Evolutionary conservation across 2,329 filamentous ascomycete species (phyloP).

Genomic region (Neophaeococcomyces mojaviensis): DNA sequence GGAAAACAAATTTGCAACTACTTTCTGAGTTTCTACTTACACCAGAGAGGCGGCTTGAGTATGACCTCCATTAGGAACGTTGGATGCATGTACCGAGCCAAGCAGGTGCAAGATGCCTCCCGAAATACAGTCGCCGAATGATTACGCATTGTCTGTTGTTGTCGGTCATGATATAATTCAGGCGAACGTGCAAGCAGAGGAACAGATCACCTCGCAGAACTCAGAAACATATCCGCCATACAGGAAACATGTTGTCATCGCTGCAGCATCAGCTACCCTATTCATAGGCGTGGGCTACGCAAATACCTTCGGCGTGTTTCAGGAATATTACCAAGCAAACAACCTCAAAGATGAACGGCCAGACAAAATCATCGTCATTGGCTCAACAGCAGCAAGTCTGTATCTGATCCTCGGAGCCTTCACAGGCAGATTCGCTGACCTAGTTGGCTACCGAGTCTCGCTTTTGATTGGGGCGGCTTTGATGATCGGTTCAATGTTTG

Average conservation of each 20-base stretch:
- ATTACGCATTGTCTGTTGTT: too few relatives aligned
- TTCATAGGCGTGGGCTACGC: neutral
- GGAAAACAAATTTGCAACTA: too few relatives aligned
- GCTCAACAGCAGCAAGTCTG: neutral
- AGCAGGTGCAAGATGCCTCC: too few relatives aligned
- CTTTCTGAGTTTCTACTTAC: too few relatives aligned
- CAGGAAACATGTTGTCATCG: neutral
- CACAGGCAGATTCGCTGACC: neutral
- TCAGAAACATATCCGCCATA: too few relatives aligned
- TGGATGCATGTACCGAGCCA: too few relatives aligned
- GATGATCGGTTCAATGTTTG: neutral
- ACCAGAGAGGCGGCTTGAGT: too few relatives aligned
- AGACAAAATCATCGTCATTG: neutral
- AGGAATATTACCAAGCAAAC: neutral
- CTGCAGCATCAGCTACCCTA: neutral
- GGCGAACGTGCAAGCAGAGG: too few relatives aligned
- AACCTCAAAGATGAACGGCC: neutral
- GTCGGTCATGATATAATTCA: too few relatives aligned
- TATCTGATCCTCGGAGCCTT: neutral
- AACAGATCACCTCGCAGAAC: too few relatives aligned
- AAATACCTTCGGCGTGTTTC: slow-evolving; percentile 1
- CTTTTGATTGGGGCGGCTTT: neutral
- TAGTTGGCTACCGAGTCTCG: neutral
- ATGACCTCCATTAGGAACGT: too few relatives aligned
- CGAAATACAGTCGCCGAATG: too few relatives aligned